Conservation (phyloP, 495 filamentous ascomycete species). For the Penicillium cosmopolitanum region DNA sequence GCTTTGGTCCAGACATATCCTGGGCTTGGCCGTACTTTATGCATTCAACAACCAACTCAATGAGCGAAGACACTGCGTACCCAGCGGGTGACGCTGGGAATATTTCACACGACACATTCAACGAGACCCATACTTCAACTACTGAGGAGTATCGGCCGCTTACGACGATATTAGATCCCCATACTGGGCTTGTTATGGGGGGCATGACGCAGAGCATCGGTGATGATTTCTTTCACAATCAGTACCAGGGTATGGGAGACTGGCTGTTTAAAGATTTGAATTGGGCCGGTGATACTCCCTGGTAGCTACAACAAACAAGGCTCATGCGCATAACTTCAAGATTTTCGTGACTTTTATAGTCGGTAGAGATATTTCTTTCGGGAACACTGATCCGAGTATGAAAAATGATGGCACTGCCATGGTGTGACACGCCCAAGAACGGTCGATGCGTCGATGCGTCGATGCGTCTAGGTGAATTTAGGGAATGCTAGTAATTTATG, state of each 20-base stretch:
- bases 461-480: too few species aligned
- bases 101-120: constrained; percentile 1
- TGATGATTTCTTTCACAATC: constrained; percentile 20
- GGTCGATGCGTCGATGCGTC: too few species aligned
- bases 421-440: too few species aligned
- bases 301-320: background rate
- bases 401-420: too few species aligned
- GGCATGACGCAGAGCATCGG: constrained; percentile 8
- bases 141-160: constrained; percentile 21
- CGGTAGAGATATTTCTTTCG: too few species aligned
- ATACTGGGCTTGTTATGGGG: constrained; percentile 19
- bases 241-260: constrained; percentile 28
- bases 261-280: constrained; percentile 25
- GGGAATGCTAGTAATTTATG: too few species aligned
- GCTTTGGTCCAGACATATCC: constrained; percentile 18
- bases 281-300: constrained; percentile 18
- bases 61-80: background rate
- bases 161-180: constrained; percentile 20
- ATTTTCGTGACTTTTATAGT: too few species aligned
- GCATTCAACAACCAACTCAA: background rate
- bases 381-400: too few species aligned
- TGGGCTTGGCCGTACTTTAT: constrained; percentile 23
- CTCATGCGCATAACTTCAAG: too few species aligned
- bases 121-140: constrained; percentile 9
- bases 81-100: background rate